These are phyloP conservation scores for Cyclocybe cylindracea DNA, from an alignment of 768 basidiomycete genomes.

Conservation along the genomic window DNA sequence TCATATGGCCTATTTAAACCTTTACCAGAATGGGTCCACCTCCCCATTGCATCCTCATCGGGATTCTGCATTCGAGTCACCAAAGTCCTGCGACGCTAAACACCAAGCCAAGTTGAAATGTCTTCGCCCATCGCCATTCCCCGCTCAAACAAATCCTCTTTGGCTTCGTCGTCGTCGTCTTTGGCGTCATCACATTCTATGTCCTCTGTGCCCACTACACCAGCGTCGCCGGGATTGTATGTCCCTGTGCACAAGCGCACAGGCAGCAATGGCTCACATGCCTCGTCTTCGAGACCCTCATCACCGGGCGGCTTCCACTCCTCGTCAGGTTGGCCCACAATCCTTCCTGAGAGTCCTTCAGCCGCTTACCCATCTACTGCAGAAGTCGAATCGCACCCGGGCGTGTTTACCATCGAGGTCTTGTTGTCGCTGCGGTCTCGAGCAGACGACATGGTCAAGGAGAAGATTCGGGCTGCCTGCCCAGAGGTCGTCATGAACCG, in stretches of 20 bases:
- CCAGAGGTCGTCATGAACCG: conserved; percentile 33
- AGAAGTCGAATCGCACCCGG: neutral
- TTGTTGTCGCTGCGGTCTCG: conserved; percentile 19
- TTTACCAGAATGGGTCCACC: neutral
- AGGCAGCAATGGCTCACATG: neutral
- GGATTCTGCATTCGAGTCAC: too few species aligned
- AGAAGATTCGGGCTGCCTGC: conserved; percentile 18
- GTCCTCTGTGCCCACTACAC: neutral
- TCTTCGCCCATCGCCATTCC: conserved; percentile 18
- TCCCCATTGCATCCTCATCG: neutral
- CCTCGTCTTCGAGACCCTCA: neutral
- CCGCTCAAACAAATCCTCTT: conserved; percentile 4
- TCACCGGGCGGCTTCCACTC: too few species aligned
- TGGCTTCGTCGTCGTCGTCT: conserved; percentile 4
- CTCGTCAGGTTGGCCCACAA: neutral
- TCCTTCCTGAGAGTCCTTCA: neutral
- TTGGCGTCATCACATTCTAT: neutral
- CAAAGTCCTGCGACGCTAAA: too few species aligned
- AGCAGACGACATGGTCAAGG: conserved; percentile 22
- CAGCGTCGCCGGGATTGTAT: neutral
- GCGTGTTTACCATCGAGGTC: conserved; percentile 12
- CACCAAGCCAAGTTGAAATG: conserved; percentile 3
- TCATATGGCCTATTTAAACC: neutral
- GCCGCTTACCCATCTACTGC: neutral
- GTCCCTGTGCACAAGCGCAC: conserved; percentile 14